phyloP scores from a whole-genome alignment of 495 filamentous ascomycete species.

The Immersiella caudata region DNA sequence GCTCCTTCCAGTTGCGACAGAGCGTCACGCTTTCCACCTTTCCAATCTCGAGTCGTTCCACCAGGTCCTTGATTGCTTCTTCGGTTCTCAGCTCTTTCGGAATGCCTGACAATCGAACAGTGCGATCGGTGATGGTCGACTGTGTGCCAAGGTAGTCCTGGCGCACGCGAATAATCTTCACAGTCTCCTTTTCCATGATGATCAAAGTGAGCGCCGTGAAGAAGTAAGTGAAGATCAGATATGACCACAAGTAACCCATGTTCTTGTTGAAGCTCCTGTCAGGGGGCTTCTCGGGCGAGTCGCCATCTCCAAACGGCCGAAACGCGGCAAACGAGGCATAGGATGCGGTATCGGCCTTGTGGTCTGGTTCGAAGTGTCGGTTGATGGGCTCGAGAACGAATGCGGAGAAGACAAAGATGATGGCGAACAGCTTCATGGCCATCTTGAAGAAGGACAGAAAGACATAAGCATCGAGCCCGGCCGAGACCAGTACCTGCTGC shows the following conservation, averaged over 20 bases:
- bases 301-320: slow-evolving; percentile 13
- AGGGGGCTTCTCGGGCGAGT: slow-evolving; percentile 17
- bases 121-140: slow-evolving; percentile 91
- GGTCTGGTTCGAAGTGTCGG: slow-evolving; percentile 53
- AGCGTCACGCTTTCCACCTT: slow-evolving; percentile 87
- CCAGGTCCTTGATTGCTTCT: slow-evolving; percentile 78
- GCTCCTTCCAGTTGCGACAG: slow-evolving; percentile 82
- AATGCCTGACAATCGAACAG: slow-evolving; percentile 87
- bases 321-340: slow-evolving; percentile 5
- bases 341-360: slow-evolving; percentile 18
- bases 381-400: slow-evolving; percentile 86
- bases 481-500: slow-evolving; percentile 84
- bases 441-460: slow-evolving; percentile 95
- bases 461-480: slow-evolving; percentile 93
- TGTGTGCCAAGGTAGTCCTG: slow-evolving; percentile 93
- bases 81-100: slow-evolving; percentile 79
- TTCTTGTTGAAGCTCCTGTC: slow-evolving; percentile 43
- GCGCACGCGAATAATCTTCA: slow-evolving; percentile 77
- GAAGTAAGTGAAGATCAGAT: slow-evolving; percentile 86
- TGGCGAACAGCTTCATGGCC: slow-evolving; percentile 77
- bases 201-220: slow-evolving; percentile 85
- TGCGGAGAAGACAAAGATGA: slow-evolving; percentile 77
- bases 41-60: slow-evolving; percentile 89
- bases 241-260: slow-evolving; percentile 82
- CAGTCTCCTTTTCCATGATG: slow-evolving; percentile 77